Percentiles rank a stretch among this genome's conserved stretches.
phyloP scores from a whole-genome alignment of 2,329 filamentous ascomycete genomes.

The Fusarium sp. region DNA sequence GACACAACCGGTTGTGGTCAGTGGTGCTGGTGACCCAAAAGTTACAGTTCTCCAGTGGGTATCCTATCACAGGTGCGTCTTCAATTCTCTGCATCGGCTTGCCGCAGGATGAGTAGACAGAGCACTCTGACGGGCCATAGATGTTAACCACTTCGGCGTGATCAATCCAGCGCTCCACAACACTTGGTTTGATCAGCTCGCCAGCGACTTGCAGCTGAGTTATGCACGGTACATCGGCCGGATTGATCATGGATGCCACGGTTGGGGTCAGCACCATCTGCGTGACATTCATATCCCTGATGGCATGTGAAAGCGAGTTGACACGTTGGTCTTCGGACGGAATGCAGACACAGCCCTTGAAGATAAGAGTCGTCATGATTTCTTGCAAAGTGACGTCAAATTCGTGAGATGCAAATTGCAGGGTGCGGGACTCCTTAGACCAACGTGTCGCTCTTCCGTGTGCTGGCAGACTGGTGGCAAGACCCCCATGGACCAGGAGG shows the following conservation, averaged over 20 bases:
- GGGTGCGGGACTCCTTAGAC: neutral
- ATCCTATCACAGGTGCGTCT: neutral
- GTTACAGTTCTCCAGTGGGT: neutral
- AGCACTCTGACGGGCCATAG: constrained; percentile 6
- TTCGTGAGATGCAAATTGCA: constrained; percentile 2
- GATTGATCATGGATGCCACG: neutral
- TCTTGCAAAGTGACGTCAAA: constrained; percentile 15
- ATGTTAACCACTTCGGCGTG: constrained; percentile 5
- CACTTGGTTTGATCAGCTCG: constrained; percentile 3
- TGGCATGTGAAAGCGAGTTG: neutral
- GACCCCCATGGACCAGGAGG: neutral
- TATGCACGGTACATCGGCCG: neutral
- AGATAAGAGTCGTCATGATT: constrained; percentile 1
- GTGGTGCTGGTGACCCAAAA: constrained; percentile 6
- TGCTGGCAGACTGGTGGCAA: constrained; percentile 1
- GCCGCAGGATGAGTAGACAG: neutral
- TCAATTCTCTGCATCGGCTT: neutral
- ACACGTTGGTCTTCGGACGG: neutral
- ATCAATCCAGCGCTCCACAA: constrained; percentile 6
- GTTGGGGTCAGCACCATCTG: constrained; percentile 1
- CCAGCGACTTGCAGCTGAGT: neutral
- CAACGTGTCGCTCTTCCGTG: constrained; percentile 1
- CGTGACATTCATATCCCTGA: constrained; percentile 7
- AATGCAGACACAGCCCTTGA: constrained; percentile 1
- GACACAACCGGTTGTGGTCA: neutral